phyloP scores from a whole-genome alignment of 768 basidiomycete genomes.

The Chlorophyllum brunneum region DNA sequence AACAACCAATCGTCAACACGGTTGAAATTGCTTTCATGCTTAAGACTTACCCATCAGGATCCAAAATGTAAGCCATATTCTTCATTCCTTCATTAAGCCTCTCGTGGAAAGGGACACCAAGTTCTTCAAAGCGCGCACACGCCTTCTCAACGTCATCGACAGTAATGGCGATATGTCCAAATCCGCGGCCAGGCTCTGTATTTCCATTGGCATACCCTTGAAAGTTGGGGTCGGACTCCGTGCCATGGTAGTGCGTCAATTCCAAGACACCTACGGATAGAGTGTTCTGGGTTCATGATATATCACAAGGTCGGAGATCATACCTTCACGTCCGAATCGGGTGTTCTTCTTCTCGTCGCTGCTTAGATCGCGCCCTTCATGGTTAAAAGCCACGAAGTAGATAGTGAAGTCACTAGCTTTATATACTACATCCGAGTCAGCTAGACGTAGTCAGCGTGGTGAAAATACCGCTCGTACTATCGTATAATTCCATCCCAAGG shows the following conservation, averaged over 20 bases:
- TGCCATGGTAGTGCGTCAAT: conserved; percentile 87
- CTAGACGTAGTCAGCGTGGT: conserved; percentile 4
- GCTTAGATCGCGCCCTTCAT: conserved; percentile 45
- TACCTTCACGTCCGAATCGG: conserved; percentile 66
- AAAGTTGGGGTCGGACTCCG: conserved; percentile 75
- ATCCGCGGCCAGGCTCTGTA: conserved; percentile 71
- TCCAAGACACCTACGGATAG: conserved; percentile 67
- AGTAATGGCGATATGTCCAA: conserved; percentile 87
- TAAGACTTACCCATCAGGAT: conserved; percentile 80
- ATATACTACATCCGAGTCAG: conserved; percentile 35
- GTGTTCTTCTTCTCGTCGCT: conserved; percentile 48
- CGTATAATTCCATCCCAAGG: conserved; percentile 76
- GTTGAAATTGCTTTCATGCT: neutral
- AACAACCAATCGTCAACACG: neutral
- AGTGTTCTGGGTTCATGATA: too few relatives aligned
- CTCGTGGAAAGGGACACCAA: conserved; percentile 87
- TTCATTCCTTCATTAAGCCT: conserved; percentile 83
- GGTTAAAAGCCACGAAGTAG: conserved; percentile 84
- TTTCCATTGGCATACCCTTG: conserved; percentile 87
- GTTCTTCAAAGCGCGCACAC: conserved; percentile 76
- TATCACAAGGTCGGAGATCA: too few relatives aligned
- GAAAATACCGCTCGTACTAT: conserved; percentile 40
- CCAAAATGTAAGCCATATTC: conserved; percentile 79
- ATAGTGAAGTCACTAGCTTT: conserved; percentile 64
- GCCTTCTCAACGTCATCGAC: conserved; percentile 82